A percentile compares a stretch with the other conserved stretches of the same genome.
Conservation (phyloP, 805 yeast genomes). For the Blastobotrys terrestris region DNA sequence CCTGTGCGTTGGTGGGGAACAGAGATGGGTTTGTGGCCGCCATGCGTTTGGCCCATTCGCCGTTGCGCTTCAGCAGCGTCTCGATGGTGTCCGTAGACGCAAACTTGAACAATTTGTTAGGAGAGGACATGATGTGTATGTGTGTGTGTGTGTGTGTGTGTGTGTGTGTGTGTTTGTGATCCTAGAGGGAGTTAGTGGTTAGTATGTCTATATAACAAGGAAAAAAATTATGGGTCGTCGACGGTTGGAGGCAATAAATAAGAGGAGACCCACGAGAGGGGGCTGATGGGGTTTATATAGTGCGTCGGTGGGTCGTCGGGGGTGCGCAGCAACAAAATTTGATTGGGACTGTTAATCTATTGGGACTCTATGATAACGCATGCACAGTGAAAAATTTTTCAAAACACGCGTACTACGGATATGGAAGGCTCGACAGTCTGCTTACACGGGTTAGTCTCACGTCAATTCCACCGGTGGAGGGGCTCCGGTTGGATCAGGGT, state of each 20-base stretch:
- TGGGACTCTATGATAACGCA: too few species aligned
- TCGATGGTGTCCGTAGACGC: slow-evolving; percentile 32
- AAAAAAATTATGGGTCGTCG: background rate
- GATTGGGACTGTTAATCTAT: background rate
- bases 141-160: too few species aligned
- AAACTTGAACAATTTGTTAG: slow-evolving; percentile 24
- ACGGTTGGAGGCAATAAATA: background rate
- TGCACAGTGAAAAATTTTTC: background rate
- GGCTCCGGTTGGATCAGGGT: slow-evolving; percentile 32
- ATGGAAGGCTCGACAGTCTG: background rate
- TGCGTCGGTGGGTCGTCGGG: background rate
- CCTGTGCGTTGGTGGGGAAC: slow-evolving; percentile 61
- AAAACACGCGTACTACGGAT: background rate
- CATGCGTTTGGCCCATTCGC: slow-evolving; percentile 41
- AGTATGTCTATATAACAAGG: background rate
- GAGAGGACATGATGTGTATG: background rate
- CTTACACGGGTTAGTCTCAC: slow-evolving; percentile 4
- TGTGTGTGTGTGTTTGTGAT: too few species aligned
- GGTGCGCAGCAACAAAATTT: background rate
- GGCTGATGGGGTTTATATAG: background rate
- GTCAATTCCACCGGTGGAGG: too few species aligned
- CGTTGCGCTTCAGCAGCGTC: slow-evolving; percentile 36
- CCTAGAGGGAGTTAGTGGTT: background rate
- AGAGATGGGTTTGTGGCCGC: slow-evolving; percentile 49
- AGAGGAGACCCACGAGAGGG: too few species aligned